phyloP scores from a whole-genome alignment of 768 basidiomycete genomes.

The Agaricus sinodeliciosus region DNA sequence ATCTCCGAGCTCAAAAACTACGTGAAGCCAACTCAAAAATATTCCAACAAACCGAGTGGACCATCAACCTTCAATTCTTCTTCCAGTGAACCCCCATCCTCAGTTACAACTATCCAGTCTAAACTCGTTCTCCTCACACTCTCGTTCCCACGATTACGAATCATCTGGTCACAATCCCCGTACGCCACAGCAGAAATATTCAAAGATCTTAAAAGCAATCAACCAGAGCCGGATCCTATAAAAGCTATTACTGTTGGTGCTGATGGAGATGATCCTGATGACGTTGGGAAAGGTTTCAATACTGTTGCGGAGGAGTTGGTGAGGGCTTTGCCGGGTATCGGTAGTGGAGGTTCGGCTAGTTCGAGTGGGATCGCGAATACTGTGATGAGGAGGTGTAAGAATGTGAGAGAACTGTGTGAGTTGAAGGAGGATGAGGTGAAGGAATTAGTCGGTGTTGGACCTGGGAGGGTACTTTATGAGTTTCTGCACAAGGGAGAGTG shows the following conservation, averaged over 20 bases:
- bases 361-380: constrained; percentile 41
- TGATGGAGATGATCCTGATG: constrained; percentile 51
- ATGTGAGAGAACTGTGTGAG: constrained; percentile 68
- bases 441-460: constrained; percentile 71
- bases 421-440: constrained; percentile 57
- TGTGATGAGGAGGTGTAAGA: constrained; percentile 76
- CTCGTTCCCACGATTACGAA: constrained; percentile 84
- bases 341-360: constrained; percentile 55
- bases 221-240: constrained; percentile 71
- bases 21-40: constrained; percentile 54
- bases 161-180: constrained; percentile 97
- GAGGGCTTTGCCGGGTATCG: constrained; percentile 76
- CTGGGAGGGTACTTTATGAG: constrained; percentile 71
- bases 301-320: constrained; percentile 78
- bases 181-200: constrained; percentile 91
- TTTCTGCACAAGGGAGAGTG: constrained; percentile 74
- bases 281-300: constrained; percentile 64
- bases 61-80: neutral
- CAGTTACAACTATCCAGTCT: constrained; percentile 67
- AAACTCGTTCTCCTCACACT: constrained; percentile 88
- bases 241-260: constrained; percentile 78
- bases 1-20: constrained; percentile 64
- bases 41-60: constrained; percentile 43
- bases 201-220: constrained; percentile 79
- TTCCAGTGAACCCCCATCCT: constrained; percentile 21